Evolutionary conservation across 2,329 filamentous ascomycete genomes (phyloP), one percentile per base, ranked within the genome.

Genomic region (Metarhizium album): DNA sequence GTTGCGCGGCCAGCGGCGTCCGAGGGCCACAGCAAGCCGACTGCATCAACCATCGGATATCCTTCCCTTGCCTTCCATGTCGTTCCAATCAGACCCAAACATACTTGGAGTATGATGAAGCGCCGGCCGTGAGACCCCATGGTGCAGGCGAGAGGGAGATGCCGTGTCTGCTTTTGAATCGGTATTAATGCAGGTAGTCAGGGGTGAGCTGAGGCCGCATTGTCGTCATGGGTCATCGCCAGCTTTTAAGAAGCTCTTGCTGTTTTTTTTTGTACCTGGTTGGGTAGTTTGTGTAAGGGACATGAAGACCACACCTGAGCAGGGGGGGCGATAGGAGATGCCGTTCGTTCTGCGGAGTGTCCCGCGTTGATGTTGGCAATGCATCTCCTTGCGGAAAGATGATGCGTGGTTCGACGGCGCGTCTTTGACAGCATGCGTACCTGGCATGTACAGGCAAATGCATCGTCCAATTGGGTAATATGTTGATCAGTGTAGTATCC

Each of bases 31-130:
- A 33, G 8, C 1, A 46, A 14, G 27, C 27, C 14, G 6, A 45
- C 33, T 14, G 42, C 8, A 16, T 52, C 35, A 0, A 52, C 11
- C n/a, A 52, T 37, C 1, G 50, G 47, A 37, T 43, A 54, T 18
- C 52, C 52, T 22, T 52, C 49, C 13, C 31, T 31, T 29, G 33
- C 4, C 35, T 55, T 55, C 52, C 54, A 54, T 9, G 43, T 16
- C 14, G 51, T 33, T 40, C 52, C 54, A 1, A 42, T 18, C 14
- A 42, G 23, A 9, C 20, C 42, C 18, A 55, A 3, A n/a, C 35
- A 38, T 16, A 42, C 14, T 29, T 55, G 54, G 13, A 55, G 46
- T 14, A 45, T 9, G 22, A 18, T 47, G 23, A 55, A 40, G 1
- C 31, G n/a, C 37, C 40, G 9, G 13, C 3, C n/a, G 18, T 4